Evolutionary conservation across 179 eudicot species (phyloP).

Genomic region (Amaranthus tricolor): DNA sequence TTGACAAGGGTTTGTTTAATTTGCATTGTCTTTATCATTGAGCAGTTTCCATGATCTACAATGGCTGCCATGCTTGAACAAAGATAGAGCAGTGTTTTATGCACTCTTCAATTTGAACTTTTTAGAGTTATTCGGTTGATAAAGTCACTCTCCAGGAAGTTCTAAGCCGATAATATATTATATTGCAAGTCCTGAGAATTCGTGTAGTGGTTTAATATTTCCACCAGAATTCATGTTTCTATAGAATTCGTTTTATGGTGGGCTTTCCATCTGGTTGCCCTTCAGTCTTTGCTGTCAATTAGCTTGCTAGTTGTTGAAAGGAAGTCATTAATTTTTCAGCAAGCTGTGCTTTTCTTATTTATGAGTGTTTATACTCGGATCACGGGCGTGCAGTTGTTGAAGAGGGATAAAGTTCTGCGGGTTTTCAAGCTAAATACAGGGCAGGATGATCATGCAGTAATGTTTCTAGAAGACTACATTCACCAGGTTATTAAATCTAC

Average conservation of each 20-base stretch:
- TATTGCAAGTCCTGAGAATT: neutral
- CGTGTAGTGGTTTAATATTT: neutral
- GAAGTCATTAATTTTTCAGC: neutral
- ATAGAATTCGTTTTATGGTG: neutral
- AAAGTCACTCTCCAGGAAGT: neutral
- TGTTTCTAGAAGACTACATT: slow-evolving; percentile 87
- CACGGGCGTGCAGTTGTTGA: slow-evolving; percentile 52
- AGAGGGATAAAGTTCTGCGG: slow-evolving; percentile 67
- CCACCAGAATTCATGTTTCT: neutral
- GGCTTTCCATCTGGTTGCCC: neutral
- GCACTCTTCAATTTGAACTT: too few species aligned
- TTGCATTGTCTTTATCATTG: neutral
- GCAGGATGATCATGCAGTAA: slow-evolving; percentile 95
- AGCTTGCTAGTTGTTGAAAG: slow-evolving; percentile 6
- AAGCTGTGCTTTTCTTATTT: slow-evolving; percentile 4
- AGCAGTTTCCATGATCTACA: neutral
- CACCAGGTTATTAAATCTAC: slow-evolving; percentile 52
- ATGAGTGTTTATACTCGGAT: slow-evolving; percentile 11
- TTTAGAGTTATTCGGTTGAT: neutral
- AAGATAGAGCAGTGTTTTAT: too few species aligned
- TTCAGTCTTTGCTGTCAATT: neutral
- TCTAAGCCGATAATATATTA: neutral
- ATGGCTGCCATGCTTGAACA: too few species aligned
- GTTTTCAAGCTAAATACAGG: slow-evolving; percentile 92
- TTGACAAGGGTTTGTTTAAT: neutral